Evolutionary conservation across 148 eudicot genomes (phyloP).

Genomic region (Spergularia marina): DNA sequence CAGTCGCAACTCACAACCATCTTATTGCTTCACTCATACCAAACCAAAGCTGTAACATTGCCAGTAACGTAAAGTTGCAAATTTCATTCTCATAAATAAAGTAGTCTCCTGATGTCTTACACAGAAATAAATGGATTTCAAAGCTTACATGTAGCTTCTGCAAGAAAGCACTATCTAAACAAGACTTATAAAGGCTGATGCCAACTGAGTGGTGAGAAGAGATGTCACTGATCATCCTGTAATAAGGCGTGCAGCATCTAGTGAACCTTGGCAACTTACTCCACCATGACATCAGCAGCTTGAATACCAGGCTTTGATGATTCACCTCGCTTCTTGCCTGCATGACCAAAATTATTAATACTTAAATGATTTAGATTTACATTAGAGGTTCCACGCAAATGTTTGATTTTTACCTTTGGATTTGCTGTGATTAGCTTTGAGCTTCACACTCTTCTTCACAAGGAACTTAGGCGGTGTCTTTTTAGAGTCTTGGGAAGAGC

Average conservation of each 20-base stretch:
- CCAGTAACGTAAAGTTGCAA: background rate
- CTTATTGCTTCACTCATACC: too few relatives aligned
- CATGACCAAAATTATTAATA: background rate
- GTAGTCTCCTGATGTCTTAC: constrained; percentile 7
- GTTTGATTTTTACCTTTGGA: constrained; percentile 42
- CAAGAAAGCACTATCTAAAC: constrained; percentile 17
- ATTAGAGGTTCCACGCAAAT: background rate
- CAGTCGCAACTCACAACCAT: too few relatives aligned
- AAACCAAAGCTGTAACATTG: too few relatives aligned
- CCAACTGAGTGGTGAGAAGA: background rate
- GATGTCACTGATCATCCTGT: background rate
- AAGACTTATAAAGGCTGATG: background rate
- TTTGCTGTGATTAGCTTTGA: constrained; percentile 50
- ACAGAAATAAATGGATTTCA: background rate
- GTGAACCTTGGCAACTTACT: constrained; percentile 26
- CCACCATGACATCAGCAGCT: constrained; percentile 50
- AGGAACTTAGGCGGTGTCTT: constrained; percentile 49
- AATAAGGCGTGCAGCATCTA: background rate
- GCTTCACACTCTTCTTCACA: constrained; percentile 68
- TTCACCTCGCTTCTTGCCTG: constrained; percentile 44
- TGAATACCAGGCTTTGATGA: constrained; percentile 27
- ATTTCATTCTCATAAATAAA: constrained; percentile 5
- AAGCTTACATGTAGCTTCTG: constrained; percentile 11
- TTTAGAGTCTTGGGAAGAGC: constrained; percentile 41
- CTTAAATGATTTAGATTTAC: background rate